These are phyloP conservation scores for Haplosporangium gracile DNA, from an alignment of 192 early-diverging fungal genomes.

Conservation along the genomic window DNA sequence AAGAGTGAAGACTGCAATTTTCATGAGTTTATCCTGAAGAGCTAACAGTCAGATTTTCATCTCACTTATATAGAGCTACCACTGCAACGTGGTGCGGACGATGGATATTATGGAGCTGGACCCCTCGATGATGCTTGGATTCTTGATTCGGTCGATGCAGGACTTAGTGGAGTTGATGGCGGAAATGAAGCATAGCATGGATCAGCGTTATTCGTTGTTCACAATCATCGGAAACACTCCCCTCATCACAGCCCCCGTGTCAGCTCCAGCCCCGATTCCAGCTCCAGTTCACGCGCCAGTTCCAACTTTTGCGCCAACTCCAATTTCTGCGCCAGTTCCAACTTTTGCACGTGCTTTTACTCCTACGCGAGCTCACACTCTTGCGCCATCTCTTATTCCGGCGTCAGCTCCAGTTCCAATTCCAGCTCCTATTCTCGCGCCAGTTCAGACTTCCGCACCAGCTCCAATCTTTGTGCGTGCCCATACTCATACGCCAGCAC, in stretches of 20 bases:
- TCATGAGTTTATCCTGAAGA: background rate
- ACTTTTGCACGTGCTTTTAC: no score
- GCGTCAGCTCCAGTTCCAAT: no score
- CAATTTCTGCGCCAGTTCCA: no score
- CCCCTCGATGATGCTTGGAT: conserved; percentile 61
- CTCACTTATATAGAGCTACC: conserved; percentile 44
- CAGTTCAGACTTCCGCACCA: no score
- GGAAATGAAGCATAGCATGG: conserved; percentile 41
- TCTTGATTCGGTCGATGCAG: conserved; percentile 41
- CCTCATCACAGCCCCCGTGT: background rate
- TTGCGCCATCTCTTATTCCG: background rate
- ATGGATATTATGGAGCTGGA: conserved; percentile 59
- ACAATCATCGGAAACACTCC: conserved; percentile 16
- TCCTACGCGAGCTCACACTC: no score
- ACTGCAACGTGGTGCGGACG: conserved; percentile 48
- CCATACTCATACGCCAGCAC: no score
- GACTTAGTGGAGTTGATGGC: conserved; percentile 39
- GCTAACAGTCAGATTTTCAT: background rate
- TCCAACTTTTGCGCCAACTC: no score
- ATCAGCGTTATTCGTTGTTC: conserved; percentile 25
- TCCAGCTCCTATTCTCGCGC: no score
- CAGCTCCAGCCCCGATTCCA: no score
- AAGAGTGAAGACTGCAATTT: background rate
- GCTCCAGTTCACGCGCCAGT: no score
- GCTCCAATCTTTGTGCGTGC: no score